Percentiles rank a stretch among this genome's conserved stretches.
Evolutionary conservation across 106 monocot genomes (phyloP).

Genomic region (Allium sativum): DNA sequence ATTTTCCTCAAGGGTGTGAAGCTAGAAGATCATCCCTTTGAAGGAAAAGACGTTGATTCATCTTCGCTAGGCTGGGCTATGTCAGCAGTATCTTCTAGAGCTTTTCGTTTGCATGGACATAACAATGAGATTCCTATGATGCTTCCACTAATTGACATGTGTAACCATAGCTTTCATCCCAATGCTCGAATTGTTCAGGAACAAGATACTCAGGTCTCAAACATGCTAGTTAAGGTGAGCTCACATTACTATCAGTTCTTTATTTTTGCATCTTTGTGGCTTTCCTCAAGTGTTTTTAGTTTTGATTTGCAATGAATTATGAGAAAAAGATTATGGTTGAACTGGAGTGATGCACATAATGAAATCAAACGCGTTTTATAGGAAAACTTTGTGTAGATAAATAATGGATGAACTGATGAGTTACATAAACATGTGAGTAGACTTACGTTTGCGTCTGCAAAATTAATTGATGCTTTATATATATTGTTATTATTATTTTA

Average conservation of each 20-base stretch:
- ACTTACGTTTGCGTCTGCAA: no score
- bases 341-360: no score
- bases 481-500: no score
- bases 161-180: conserved; percentile 84
- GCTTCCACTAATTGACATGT: conserved; percentile 97
- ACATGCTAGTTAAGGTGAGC: conserved; percentile 63
- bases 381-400: no score
- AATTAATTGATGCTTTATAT: no score
- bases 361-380: no score
- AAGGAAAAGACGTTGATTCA: conserved; percentile 60
- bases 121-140: conserved; percentile 55
- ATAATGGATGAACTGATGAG: no score
- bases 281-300: no score
- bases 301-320: no score
- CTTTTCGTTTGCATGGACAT: conserved; percentile 70
- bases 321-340: no score
- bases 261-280: not conserved
- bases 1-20: conserved; percentile 20
- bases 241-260: not conserved
- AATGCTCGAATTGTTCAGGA: conserved; percentile 85
- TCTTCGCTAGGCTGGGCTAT: conserved; percentile 97
- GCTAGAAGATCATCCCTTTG: conserved; percentile 70
- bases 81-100: conserved; percentile 95
- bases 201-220: conserved; percentile 25
- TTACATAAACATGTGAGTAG: no score